Conservation (phyloP, 2,329 filamentous ascomycete species). For the Fusarium nisikadoi region DNA sequence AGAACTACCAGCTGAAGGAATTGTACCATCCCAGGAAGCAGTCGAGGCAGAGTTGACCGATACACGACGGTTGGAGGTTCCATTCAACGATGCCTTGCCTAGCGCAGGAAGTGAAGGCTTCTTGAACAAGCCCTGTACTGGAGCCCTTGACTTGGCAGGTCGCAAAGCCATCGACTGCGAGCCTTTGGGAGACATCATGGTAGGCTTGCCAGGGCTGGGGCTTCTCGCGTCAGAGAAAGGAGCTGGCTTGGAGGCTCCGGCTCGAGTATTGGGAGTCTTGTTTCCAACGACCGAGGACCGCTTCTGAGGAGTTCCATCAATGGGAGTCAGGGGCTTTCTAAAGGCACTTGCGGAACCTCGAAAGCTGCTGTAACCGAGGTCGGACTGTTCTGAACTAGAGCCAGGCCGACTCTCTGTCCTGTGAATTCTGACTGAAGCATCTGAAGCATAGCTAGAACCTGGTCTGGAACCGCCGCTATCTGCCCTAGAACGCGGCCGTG, state of each 20-base stretch:
- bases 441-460: constrained; percentile 71
- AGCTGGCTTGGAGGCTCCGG: constrained; percentile 43
- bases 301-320: constrained; percentile 57
- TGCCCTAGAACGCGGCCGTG: constrained; percentile 62
- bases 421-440: constrained; percentile 64
- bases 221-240: constrained; percentile 44
- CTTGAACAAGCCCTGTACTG: constrained; percentile 63
- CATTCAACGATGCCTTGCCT: constrained; percentile 35
- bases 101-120: constrained; percentile 64
- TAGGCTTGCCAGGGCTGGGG: constrained; percentile 54
- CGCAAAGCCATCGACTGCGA: constrained; percentile 60
- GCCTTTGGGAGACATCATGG: constrained; percentile 50
- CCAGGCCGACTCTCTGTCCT: constrained; percentile 64
- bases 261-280: constrained; percentile 43
- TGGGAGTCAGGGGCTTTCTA: constrained; percentile 55
- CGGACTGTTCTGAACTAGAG: constrained; percentile 63
- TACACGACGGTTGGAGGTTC: constrained; percentile 11
- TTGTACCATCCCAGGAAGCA: constrained; percentile 47
- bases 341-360: constrained; percentile 58
- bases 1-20: constrained; percentile 38
- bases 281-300: constrained; percentile 34
- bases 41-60: constrained; percentile 32
- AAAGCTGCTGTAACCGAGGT: constrained; percentile 50
- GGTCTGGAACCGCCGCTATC: constrained; percentile 60
- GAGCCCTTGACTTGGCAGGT: constrained; percentile 61